Base-by-base conservation (phyloP, 305 asterid genomes). In the Andrographis paniculata region DNA sequence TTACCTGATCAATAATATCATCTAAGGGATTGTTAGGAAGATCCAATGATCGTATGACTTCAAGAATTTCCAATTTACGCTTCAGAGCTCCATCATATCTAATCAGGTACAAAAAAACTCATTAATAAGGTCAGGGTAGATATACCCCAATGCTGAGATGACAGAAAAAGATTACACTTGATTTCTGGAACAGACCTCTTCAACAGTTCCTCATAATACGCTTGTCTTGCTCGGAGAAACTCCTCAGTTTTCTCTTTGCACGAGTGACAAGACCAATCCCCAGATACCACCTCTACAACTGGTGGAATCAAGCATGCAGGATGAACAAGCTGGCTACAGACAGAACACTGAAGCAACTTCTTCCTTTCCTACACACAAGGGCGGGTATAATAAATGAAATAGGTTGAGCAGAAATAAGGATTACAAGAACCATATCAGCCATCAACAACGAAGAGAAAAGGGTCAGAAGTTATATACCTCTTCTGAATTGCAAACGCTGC, bases 21-120 rank as follows among this genome's bases (percentile, higher is more conserved):
- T 92, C 99, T 73, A 87, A 66, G 10, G 99, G 96, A 76, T 92
- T 92, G 73, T 84, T 92, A 17, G 99, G 99, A 73, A 92, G 96
- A 71, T 92, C 93, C 77, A 92, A 67, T 15, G 88, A 63, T 52
- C 93, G 87, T 66, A 92, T 81, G 62, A 77, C 77, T 36, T 84
- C 94, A 48, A 92, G 69, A 59, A 83, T 65, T 51, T 79, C 78
- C 60, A 65, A 44, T 73, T 75, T 84, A 45, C 94, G 92, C 45
- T 70, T 87, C 61, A 65, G 47, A 61, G 96, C 96, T 61, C 64
- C 91, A 64, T 87, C 91, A 72, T 84, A 87, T 72, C 99, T 92
- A 59, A 56, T 59, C 52, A 70, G 50, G 48, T 64, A 55, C 39
- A 47, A 40, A 50, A n/a, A n/a, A n/a, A n/a, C n/a, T n/a, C n/a